Evolutionary conservation across 441 rosid species (phyloP).

Genomic region (Gossypium davidsonii): DNA sequence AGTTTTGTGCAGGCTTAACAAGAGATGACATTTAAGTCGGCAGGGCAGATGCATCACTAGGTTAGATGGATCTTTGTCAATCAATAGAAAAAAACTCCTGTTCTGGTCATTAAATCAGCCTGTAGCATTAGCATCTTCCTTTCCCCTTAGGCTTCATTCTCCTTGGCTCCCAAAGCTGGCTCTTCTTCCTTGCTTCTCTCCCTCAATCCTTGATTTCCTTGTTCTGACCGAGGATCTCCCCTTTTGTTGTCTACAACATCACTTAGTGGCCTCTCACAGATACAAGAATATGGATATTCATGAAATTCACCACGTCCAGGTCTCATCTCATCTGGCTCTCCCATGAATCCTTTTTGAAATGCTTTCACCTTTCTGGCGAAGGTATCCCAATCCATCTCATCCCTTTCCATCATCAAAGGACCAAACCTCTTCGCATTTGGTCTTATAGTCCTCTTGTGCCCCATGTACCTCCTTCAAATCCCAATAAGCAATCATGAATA

Average conservation of each 20-base stretch:
- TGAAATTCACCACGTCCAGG: slow-evolving; percentile 90
- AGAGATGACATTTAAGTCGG: neutral
- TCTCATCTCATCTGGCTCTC: slow-evolving; percentile 89
- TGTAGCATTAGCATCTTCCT: neutral
- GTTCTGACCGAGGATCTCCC: slow-evolving; percentile 9
- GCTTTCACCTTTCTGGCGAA: slow-evolving; percentile 78
- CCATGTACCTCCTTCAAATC: slow-evolving; percentile 72
- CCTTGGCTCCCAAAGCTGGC: slow-evolving; percentile 20
- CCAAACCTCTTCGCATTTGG: slow-evolving; percentile 91
- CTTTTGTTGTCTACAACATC: slow-evolving; percentile 26
- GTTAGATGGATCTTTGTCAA: neutral
- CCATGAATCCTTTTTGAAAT: slow-evolving; percentile 91
- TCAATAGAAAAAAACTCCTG: slow-evolving; percentile 10
- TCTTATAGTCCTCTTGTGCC: slow-evolving; percentile 91
- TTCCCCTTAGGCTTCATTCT: slow-evolving; percentile 27
- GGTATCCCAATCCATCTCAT: slow-evolving; percentile 71
- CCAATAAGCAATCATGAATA: slow-evolving; percentile 10
- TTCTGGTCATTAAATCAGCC: slow-evolving; percentile 18
- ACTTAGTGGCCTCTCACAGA: slow-evolving; percentile 59
- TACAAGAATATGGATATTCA: slow-evolving; percentile 78
- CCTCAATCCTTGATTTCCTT: slow-evolving; percentile 19
- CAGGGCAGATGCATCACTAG: neutral
- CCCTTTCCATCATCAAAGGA: slow-evolving; percentile 59
- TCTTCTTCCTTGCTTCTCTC: slow-evolving; percentile 23
- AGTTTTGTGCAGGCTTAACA: neutral